These are phyloP conservation scores for Austropuccinia psidii DNA, from an alignment of 1,284 basidiomycete species.

Conservation along the genomic window DNA sequence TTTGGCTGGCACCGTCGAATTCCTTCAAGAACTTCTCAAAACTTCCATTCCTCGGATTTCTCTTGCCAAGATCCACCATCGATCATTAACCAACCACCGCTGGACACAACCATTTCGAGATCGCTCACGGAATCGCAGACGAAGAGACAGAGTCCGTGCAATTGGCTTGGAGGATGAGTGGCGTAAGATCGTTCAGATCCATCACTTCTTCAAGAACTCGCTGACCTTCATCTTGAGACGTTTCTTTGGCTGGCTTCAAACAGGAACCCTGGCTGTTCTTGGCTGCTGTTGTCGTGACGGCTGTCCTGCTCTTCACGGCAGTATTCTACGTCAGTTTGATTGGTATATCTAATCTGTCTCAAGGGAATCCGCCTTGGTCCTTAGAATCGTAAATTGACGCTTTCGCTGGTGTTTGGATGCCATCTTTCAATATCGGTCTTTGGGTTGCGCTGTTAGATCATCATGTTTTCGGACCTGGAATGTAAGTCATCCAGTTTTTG, in stretches of 20 bases:
- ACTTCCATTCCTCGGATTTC: too few relatives aligned
- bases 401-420: background rate
- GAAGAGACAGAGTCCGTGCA: too few relatives aligned
- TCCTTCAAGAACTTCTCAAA: too few relatives aligned
- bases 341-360: background rate
- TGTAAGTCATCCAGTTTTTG: slow-evolving; percentile 53
- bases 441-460: slow-evolving; percentile 60
- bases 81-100: too few relatives aligned
- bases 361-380: background rate
- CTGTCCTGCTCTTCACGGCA: slow-evolving; percentile 88
- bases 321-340: slow-evolving; percentile 81
- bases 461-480: slow-evolving; percentile 98
- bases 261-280: slow-evolving; percentile 81
- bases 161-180: background rate
- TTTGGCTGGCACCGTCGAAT: too few relatives aligned
- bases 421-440: background rate
- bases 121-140: too few relatives aligned
- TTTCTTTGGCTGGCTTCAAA: slow-evolving; percentile 45
- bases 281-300: slow-evolving; percentile 84
- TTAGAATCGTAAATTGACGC: background rate
- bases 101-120: too few relatives aligned
- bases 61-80: too few relatives aligned
- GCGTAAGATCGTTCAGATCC: background rate
- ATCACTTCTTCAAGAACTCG: background rate
- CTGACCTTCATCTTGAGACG: background rate